Percentiles rank a stretch among this genome's conserved stretches.
Evolutionary conservation across 1,284 basidiomycete species (phyloP).

Genomic region (Erythrobasidium hasegawianum): DNA sequence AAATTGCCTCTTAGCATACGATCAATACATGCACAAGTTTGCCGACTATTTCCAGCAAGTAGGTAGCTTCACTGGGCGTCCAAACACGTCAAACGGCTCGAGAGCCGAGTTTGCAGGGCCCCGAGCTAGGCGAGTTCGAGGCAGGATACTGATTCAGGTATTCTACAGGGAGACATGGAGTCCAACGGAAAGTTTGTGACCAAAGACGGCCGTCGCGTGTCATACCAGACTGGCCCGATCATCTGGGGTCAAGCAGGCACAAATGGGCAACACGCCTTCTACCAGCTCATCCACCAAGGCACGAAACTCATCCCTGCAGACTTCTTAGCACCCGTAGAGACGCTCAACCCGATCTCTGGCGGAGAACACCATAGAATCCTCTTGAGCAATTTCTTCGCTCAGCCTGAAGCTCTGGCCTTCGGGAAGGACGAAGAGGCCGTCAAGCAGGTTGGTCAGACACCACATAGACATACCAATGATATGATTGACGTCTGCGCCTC

Average conservation of each 20-base stretch:
- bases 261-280: constrained; percentile 97
- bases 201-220: constrained; percentile 83
- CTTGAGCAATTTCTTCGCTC: constrained; percentile 96
- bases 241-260: constrained; percentile 98
- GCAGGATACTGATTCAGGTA: not conserved
- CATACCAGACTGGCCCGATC: constrained; percentile 98
- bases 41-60: constrained; percentile 99
- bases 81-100: no score
- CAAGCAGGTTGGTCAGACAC: constrained; percentile 46
- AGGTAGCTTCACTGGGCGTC: no score
- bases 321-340: constrained; percentile 90
- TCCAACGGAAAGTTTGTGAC: constrained; percentile 97
- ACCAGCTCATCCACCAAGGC: constrained; percentile 89
- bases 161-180: constrained; percentile 84
- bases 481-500: not conserved
- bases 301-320: constrained; percentile 56
- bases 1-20: constrained; percentile 85
- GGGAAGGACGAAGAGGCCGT: constrained; percentile 94
- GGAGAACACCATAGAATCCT: constrained; percentile 96
- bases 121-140: not conserved
- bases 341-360: constrained; percentile 80
- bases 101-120: no score
- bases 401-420: constrained; percentile 73
- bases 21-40: constrained; percentile 98
- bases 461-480: not conserved